phyloP scores from a whole-genome alignment of 306 rosid genomes.

The Datisca glomerata region DNA sequence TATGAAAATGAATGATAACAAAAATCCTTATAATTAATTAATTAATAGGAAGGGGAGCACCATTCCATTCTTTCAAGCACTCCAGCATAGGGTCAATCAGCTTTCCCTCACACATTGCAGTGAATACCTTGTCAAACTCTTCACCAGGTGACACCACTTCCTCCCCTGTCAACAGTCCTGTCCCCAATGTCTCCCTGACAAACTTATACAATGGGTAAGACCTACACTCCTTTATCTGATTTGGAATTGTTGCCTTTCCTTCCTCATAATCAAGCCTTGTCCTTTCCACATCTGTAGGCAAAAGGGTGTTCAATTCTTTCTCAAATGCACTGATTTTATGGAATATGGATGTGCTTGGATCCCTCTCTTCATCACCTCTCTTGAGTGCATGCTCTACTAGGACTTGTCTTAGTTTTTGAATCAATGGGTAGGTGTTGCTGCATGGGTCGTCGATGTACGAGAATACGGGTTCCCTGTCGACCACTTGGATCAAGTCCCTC shows the following conservation, averaged over 20 bases:
- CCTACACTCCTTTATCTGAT: constrained; percentile 60
- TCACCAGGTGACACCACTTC: constrained; percentile 69
- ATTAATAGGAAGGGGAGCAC: constrained; percentile 73
- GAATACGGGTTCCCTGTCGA: constrained; percentile 59
- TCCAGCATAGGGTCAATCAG: constrained; percentile 66
- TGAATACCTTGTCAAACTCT: constrained; percentile 70
- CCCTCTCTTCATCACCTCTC: constrained; percentile 50
- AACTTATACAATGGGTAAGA: constrained; percentile 75
- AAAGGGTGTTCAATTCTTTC: constrained; percentile 45
- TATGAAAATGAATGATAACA: no score
- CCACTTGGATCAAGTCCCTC: constrained; percentile 59
- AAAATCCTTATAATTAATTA: no score
- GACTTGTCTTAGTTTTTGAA: constrained; percentile 65
- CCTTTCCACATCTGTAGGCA: constrained; percentile 71
- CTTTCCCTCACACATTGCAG: constrained; percentile 56
- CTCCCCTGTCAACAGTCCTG: constrained; percentile 71
- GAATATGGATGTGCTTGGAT: constrained; percentile 50
- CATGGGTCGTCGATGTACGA: constrained; percentile 72
- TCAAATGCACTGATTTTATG: constrained; percentile 66
- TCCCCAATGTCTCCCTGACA: constrained; percentile 57
- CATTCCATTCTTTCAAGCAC: constrained; percentile 80
- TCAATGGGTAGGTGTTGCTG: constrained; percentile 60
- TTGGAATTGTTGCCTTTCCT: constrained; percentile 40
- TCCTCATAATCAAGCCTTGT: constrained; percentile 44
- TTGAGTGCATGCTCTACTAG: constrained; percentile 70